Evolutionary conservation across 305 asterid species (phyloP).

Genomic region (Solanum hybrid): DNA sequence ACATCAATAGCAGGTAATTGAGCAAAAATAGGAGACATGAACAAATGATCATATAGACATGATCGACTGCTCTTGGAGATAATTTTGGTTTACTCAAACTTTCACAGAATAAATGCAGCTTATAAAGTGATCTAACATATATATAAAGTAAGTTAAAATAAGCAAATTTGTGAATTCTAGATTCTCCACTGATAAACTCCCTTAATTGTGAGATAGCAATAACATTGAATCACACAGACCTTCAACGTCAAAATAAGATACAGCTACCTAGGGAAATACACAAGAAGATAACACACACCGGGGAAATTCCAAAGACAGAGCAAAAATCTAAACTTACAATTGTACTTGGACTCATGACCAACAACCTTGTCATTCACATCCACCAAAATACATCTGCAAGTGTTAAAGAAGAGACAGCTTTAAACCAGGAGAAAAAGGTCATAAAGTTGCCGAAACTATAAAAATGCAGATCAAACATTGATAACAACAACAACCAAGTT

Average conservation of each 20-base stretch:
- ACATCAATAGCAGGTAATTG: neutral
- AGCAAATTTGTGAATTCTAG: neutral
- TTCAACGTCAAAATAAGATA: neutral
- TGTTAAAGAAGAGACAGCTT: neutral
- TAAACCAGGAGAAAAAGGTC: neutral
- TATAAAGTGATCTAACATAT: neutral
- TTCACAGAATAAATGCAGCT: neutral
- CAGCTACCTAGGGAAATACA: neutral
- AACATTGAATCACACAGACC: neutral
- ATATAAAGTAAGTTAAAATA: neutral
- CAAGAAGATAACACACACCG: neutral
- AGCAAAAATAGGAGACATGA: neutral
- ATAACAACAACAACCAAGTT: neutral
- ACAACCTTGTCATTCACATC: constrained; percentile 77
- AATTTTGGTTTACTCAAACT: neutral
- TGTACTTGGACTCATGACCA: constrained; percentile 91
- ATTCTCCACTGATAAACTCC: neutral
- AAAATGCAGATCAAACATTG: neutral
- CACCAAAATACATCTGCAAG: constrained; percentile 89
- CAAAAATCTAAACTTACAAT: constrained; percentile 45
- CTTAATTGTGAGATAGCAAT: neutral
- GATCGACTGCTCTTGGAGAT: neutral
- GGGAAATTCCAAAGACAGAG: neutral
- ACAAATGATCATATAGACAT: neutral
- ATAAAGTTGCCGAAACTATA: neutral